Evolutionary conservation across 179 eudicot species (phyloP), one percentile per base, ranked within the genome.

Genomic region (Monotropa hypopitys): DNA sequence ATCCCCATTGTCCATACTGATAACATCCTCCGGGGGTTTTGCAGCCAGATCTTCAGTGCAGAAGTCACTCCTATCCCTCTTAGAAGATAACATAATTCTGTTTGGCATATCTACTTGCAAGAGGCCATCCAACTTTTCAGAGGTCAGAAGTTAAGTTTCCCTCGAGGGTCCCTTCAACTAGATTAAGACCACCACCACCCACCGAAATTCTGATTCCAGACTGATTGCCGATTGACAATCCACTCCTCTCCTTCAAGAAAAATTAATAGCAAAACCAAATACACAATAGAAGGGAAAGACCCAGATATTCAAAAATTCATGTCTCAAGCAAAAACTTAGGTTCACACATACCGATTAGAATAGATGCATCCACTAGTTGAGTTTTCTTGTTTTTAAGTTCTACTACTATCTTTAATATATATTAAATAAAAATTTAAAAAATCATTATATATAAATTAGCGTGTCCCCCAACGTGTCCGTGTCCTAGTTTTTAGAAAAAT

Each of bases 301-400:
- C 28, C 12, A n/a, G 38, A 20, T 2, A 21, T 11, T 7, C 16
- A 11, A 43, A 38, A 18, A 46, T 2, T 26, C n/a, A n/a, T n/a
- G 4, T 42, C 51, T 33, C 2, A 69, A 54, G 28, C 0, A 50
- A 67, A 50, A 28, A 47, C 33, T 18, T 20, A 49, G 21, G 23
- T 18, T 76, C 65, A 32, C 53, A 47, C 13, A 7, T 83, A 87
- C 94, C 90, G 18, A 47, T 59, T 42, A 90, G 67, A 74, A 85
- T 42, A 56, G 88, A 57, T 62, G 73, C 21, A 82, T 86, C 90
- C 61, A 87, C 86, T 43, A n/a, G n/a, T n/a, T n/a, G n/a, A n/a
- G n/a, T n/a, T n/a, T n/a, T n/a, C n/a, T n/a, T n/a, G n/a, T n/a
- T n/a, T n/a, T n/a, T n/a, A n/a, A n/a, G n/a, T n/a, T n/a, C n/a